A percentile compares a stretch with the other conserved stretches of the same genome.
phyloP scores from a whole-genome alignment of 2,329 filamentous ascomycete genomes.

The Escovopsis weberi region DNA sequence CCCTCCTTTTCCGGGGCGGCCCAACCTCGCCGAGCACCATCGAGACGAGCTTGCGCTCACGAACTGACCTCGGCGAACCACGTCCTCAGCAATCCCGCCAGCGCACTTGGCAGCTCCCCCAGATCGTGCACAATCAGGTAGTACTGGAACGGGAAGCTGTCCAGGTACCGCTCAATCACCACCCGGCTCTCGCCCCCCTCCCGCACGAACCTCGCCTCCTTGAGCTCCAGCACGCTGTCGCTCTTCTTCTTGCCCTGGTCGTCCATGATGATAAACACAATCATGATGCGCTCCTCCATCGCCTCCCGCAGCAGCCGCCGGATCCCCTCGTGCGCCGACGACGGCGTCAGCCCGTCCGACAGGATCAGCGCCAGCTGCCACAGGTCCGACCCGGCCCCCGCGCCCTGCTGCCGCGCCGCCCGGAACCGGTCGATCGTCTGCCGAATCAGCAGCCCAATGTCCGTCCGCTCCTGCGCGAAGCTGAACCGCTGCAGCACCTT shows the following conservation, averaged over 20 bases:
- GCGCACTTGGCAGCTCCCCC: constrained; percentile 73
- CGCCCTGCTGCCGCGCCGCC: constrained; percentile 42
- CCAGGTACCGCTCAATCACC: constrained; percentile 79
- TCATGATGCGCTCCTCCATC: constrained; percentile 88
- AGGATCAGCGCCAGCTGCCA: constrained; percentile 94
- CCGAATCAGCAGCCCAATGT: constrained; percentile 65
- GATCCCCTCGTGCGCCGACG: constrained; percentile 65
- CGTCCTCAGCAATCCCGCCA: constrained; percentile 79
- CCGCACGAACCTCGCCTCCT: constrained; percentile 68
- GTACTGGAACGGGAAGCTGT: constrained; percentile 93
- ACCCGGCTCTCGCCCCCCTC: constrained; percentile 52
- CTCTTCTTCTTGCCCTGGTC: constrained; percentile 32
- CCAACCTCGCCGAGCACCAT: not conserved
- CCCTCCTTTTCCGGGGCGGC: not conserved
- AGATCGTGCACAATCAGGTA: constrained; percentile 91
- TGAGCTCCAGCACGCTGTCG: constrained; percentile 71
- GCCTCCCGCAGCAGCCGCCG: constrained; percentile 72
- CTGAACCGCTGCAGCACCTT: constrained; percentile 71
- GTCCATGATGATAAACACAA: constrained; percentile 96
- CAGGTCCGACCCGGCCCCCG: constrained; percentile 43
- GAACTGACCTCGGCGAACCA: constrained; percentile 73
- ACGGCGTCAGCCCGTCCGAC: constrained; percentile 83
- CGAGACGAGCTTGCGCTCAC: constrained; percentile 8
- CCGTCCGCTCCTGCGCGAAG: constrained; percentile 74
- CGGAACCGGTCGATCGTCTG: constrained; percentile 72